Base-by-base conservation (phyloP, 73 alveolate species). In the Stentor roeselii region DNA sequence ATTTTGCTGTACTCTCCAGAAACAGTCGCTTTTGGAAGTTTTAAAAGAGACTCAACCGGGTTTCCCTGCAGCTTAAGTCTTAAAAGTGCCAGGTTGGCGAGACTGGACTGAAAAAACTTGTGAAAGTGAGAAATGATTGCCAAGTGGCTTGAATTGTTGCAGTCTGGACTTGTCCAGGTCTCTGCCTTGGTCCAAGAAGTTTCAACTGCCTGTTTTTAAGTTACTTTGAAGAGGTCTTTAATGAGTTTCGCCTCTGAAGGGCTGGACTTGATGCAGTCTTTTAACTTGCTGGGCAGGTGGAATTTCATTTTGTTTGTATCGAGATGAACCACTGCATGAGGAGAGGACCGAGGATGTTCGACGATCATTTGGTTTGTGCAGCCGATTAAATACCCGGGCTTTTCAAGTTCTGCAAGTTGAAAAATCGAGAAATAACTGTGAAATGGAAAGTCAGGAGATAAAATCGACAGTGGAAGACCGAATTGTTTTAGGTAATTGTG, bases 291-390 rank as follows among this genome's bases (percentile, higher is more conserved):
- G 0, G 80, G 80, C 80, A 67, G 34, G n/a, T 14, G 14, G 34
- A 67, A 21, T 11, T 67, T 32, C 37, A 67, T 21, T 2, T 67
- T 67, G 2, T 34, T 34, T 67, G n/a, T 32, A n/a, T 67, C 80
- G 11, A 67, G 21, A 67, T 67, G 21, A 67, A 67, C 27, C 11
- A 67, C 80, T 30, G 80, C 80, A 67, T 67, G 80, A 21, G 80
- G 41, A 14, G 21, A 21, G 1, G 80, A 21, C 34, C 37, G 21
- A 0, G 80, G 80, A 32, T 67, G 80, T 40, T 67, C 50, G 34
- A 34, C 41, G 11, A 67, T 67, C 80, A 67, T 67, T 67, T 30
- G 41, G 2, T 67, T 67, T 67, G 80, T 67, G 80, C 80, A 67
- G 41, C 80, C 80, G 11, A 67, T 34, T 21, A 67, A 34, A 67